Evolutionary conservation across 495 filamentous ascomycete genomes (phyloP), one percentile per base, ranked within the genome.

Genomic region (Podospora sp.): DNA sequence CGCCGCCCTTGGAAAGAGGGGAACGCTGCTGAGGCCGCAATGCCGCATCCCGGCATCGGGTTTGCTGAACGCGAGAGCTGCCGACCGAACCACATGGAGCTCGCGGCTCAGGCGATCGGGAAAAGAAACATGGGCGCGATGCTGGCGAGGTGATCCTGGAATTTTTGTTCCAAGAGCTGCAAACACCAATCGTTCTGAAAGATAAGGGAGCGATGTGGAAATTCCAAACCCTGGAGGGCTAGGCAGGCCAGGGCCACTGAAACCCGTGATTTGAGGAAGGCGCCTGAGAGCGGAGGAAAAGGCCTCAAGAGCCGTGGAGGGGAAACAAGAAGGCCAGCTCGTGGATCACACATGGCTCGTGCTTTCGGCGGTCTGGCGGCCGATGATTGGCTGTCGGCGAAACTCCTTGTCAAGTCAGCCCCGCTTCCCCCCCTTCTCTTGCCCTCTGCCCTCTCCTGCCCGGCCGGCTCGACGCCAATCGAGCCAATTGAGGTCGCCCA

Each of bases 381-480:
- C 40, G 61, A 36, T 68, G 63, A 71, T 22, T 74, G 72, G 72
- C n/a, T 52, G 24, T 22, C 72, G 72, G 72, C n/a, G 52, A 24
- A 69, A 68, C 68, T 65, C 56, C 61, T 63, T 25, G 24, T 33
- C 21, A 26, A 53, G 62, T 62, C 67, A 69, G 68, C 71, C 67
- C 71, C 64, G 65, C 71, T 72, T 29, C 60, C 51, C 64, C 66
- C 67, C 59, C 67, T 21, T 55, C 57, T 57, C 25, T 25, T 26
- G 25, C 25, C 50, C 51, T 58, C 55, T 60, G 40, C 55, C 62
- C 56, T 40, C 66, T 50, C 36, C 50, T 46, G 52, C 52, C 52
- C 52, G n/a, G 7, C 52, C 52, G 52, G 52, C 52, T 55, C 52
- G 52, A 20, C 8, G 55, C 53, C 35, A 40, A 52, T 20, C 25